These are phyloP conservation scores for Wallacemonas sp. DNA, from an alignment of 208 protist genomes.

Conservation along the genomic window DNA sequence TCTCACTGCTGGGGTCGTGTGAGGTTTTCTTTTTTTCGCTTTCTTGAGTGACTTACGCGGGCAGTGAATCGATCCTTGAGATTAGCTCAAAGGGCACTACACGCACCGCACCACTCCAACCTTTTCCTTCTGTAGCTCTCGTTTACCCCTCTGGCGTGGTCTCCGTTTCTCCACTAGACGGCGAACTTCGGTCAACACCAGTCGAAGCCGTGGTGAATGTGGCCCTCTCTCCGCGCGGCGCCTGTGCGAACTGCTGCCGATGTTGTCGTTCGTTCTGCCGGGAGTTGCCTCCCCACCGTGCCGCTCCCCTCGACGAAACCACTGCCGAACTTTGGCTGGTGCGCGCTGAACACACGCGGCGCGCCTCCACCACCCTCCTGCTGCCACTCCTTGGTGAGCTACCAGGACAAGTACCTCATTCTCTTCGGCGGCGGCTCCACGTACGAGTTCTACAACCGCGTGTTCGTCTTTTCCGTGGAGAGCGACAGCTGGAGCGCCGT, in stretches of 20 bases:
- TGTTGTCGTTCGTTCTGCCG: not conserved
- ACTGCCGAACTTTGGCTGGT: conserved; percentile 9
- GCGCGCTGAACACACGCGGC: conserved; percentile 11
- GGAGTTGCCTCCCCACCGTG: not conserved
- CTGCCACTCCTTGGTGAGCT: conserved; percentile 70
- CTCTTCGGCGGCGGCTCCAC: conserved; percentile 74
- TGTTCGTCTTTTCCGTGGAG: conserved; percentile 54
- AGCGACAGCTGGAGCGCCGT: conserved; percentile 35
- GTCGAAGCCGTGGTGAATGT: not conserved
- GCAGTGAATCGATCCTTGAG: too few species aligned
- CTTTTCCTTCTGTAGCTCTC: too few species aligned
- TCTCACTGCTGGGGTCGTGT: too few species aligned
- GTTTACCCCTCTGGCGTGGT: too few species aligned
- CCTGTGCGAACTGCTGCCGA: conserved; percentile 1
- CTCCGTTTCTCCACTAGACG: too few species aligned
- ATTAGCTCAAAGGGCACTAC: too few species aligned
- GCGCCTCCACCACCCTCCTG: conserved; percentile 54
- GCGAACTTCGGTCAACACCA: too few species aligned
- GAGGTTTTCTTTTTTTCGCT: too few species aligned
- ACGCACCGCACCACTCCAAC: too few species aligned
- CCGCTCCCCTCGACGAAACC: not conserved
- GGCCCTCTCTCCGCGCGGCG: not conserved
- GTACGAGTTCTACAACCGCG: conserved; percentile 35
- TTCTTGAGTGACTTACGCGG: too few species aligned
- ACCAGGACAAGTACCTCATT: conserved; percentile 74